Percentiles rank a stretch among this genome's conserved stretches.
phyloP scores from a whole-genome alignment of 768 basidiomycete species.

The Austroboletus eburneus region DNA sequence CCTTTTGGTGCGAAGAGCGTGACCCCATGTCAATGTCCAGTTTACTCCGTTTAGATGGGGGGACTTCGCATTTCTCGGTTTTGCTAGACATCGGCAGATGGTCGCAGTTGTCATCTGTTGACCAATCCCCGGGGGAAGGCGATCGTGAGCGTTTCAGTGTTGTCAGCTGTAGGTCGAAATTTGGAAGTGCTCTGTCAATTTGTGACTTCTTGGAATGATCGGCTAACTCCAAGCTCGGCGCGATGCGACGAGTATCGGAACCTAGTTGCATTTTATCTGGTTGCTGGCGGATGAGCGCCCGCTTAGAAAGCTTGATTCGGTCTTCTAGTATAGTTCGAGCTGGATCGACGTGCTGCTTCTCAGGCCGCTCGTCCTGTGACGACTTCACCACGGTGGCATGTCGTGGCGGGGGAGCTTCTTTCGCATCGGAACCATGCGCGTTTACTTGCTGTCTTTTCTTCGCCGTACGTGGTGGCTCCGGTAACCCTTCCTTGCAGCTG shows the following conservation, averaged over 20 bases:
- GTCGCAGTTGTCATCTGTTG: constrained; percentile 31
- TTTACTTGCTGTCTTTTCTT: constrained; percentile 30
- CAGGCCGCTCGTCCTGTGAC: constrained; percentile 1
- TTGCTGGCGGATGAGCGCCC: constrained; percentile 32
- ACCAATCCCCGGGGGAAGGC: constrained; percentile 4
- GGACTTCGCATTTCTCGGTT: constrained; percentile 23
- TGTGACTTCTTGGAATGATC: constrained; percentile 3
- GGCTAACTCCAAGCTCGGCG: constrained; percentile 44
- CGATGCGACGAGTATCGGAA: constrained; percentile 35
- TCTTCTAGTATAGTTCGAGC: constrained; percentile 8
- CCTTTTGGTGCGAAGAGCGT: constrained; percentile 9
- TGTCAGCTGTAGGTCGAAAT: constrained; percentile 51
- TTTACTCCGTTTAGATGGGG: constrained; percentile 19
- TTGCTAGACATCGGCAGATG: too few species aligned
- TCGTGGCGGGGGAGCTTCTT: neutral
- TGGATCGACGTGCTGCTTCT: neutral
- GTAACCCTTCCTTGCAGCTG: constrained; percentile 72
- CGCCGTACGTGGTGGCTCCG: constrained; percentile 43
- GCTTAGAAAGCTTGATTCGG: constrained; percentile 21
- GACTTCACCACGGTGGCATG: constrained; percentile 3
- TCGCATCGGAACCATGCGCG: constrained; percentile 16
- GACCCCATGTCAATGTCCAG: neutral
- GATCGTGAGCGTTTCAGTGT: constrained; percentile 23
- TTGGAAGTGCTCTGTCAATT: constrained; percentile 29
- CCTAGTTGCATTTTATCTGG: too few species aligned